phyloP scores from a whole-genome alignment of 129 eudicot species.

The sunflower (Helianthus annuus) region HanXRQr2.0-SUNRISE NC_035440.2:16997927-16998426 shows the following conservation, averaged over 20 bases:
- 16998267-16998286: too few relatives aligned
- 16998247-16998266: too few relatives aligned
- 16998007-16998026: conserved; percentile 51
- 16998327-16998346: too few relatives aligned
- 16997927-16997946: too few relatives aligned
- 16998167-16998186: conserved; percentile 72
- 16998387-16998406: too few relatives aligned
- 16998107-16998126: conserved; percentile 25
- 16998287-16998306: too few relatives aligned
- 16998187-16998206: conserved; percentile 94
- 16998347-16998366: too few relatives aligned
- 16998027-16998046: conserved; percentile 57
- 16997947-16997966: conserved; percentile 65
- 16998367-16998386: too few relatives aligned
- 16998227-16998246: too few relatives aligned
- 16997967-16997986: conserved; percentile 61
- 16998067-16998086: conserved; percentile 44
- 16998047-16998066: conserved; percentile 66
- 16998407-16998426: background rate
- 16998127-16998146: conserved; percentile 19
- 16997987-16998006: conserved; percentile 64
- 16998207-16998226: conserved; percentile 34
- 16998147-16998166: conserved; percentile 57
- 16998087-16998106: conserved; percentile 33
- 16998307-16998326: too few relatives aligned